These are phyloP conservation scores for Acanthamoeba lenticulata DNA, from an alignment of 208 protist species.

Conservation along the genomic window DNA sequence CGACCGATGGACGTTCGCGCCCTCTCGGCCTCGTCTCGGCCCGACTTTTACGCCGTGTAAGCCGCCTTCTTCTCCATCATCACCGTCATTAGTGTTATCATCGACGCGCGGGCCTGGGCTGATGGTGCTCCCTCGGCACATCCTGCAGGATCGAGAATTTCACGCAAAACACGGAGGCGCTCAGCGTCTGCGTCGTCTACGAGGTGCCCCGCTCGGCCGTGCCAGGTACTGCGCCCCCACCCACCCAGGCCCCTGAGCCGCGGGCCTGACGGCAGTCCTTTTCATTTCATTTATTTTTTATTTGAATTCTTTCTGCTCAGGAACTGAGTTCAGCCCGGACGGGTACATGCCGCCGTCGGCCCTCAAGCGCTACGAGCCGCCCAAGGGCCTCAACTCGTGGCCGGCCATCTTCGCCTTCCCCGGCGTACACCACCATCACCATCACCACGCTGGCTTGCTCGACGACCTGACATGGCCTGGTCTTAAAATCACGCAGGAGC, in stretches of 20 bases:
- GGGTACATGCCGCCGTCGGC: slow-evolving; percentile 19
- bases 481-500: background rate
- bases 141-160: background rate
- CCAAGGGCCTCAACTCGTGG: slow-evolving; percentile 33
- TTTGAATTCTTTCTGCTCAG: too few relatives aligned
- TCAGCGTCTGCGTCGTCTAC: slow-evolving; percentile 41
- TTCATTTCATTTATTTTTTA: too few relatives aligned
- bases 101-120: too few relatives aligned
- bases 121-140: too few relatives aligned
- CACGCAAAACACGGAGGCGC: slow-evolving; percentile 4
- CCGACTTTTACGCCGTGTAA: slow-evolving; percentile 51
- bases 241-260: too few relatives aligned
- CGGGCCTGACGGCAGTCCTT: too few relatives aligned
- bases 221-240: too few relatives aligned
- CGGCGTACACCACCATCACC: background rate
- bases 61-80: background rate
- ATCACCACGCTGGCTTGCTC: background rate
- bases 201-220: background rate
- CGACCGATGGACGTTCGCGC: background rate
- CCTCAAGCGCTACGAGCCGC: background rate
- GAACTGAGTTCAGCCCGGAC: background rate
- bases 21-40: background rate
- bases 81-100: too few relatives aligned
- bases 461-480: background rate
- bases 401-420: slow-evolving; percentile 34